Base-by-base conservation (phyloP, 192 early-diverging fungal genomes). In the Spizellomyces sp. region DNA sequence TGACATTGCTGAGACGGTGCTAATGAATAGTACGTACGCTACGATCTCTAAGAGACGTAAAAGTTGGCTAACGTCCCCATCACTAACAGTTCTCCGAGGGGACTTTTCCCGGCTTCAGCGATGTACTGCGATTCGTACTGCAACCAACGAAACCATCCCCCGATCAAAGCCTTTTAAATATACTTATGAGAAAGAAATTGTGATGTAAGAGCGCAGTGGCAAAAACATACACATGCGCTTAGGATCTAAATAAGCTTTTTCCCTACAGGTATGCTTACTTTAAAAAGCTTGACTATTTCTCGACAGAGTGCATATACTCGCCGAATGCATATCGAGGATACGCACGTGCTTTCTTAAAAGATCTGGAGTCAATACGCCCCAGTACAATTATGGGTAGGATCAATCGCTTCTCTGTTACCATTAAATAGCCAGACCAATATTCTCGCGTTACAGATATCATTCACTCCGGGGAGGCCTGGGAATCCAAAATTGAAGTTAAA, bases 141-240 rank as follows among this genome's bases (percentile, higher is more conserved):
- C 84, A 9, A 92, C 89, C 42, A 92, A 94, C 48, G 80, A 77
- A n/a, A 86, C 86, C 45, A 91, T 95, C 52, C 83, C 86, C 48
- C 84, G 97, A 52, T 96, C 94, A 9, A 99, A 99, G 82, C 97
- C 97, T 0, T 96, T 99, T 83, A 99, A 97, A 75, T 97, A 98
- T 77, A 96, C 95, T 0, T 99, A 99, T 67, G 97, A 99, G 79
- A 99, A 99, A 80, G 97, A 99, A 70, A 99, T 99, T 72, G 97
- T 99, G 72, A 96, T 99, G 96, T 82, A 46, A 58, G 50, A 17
- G 44, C 27, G 0, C 15, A 15, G 17, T n/a, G 27, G 3, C 3
- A 36, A 36, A 36, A 36, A 36, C 3, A 0, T 36, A 3, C 27
- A 36, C 27, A 36, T 22, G n/a, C 12, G 15, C 9, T n/a, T n/a